Base-by-base conservation (phyloP, 2,329 filamentous ascomycete genomes). In the Epicoccum sorghinum region DNA sequence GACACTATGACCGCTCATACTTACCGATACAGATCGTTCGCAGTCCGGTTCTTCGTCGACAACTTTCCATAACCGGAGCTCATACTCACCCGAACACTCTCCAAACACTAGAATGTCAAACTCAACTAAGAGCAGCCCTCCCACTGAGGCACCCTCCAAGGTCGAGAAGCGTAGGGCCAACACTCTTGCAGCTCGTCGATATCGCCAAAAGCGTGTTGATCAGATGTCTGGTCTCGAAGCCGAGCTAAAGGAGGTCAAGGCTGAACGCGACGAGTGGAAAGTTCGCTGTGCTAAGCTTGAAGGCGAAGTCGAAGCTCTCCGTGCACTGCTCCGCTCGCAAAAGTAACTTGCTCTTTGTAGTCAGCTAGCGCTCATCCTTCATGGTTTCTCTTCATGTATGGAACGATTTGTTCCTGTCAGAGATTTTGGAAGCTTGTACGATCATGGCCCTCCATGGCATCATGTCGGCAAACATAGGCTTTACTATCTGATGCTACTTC, bases 131-230 rank as follows among this genome's bases (percentile, higher is more conserved):
- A 59, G 45, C 51, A 63, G 53, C 38, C 55, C 62, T 14, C 54
- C 61, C n/a, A 57, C 57, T 7, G 52, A 57, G 41, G 74, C 62
- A 14, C 47, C 59, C 57, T 65, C 67, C 25, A 66, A 66, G 30
- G 52, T 75, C 42, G 71, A 74, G 54, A 89, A 89, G 72, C 85
- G 88, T 25, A 83, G 84, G 57, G 82, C 84, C 57, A 90, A 90
- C 72, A 90, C 87, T 12, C 80, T 89, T 57, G 87, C 88, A n/a
- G 88, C 88, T 27, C 82, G 86, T 57, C 86, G 87, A 57, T 90
- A 89, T 68, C 84, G 88, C 24, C 87, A 90, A 70, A 88, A 88
- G 70, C 84, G 86, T 40, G 80, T 89, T 30, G 87, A 90, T 63
- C 84, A 86, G 57, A 83, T 89, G 70, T 75, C 75, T 24, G 82